Percentiles rank a stretch among this genome's conserved stretches.
These are phyloP conservation scores for Platismatia glauca DNA, from an alignment of 495 filamentous ascomycete species.

Conservation along the genomic window DNA sequence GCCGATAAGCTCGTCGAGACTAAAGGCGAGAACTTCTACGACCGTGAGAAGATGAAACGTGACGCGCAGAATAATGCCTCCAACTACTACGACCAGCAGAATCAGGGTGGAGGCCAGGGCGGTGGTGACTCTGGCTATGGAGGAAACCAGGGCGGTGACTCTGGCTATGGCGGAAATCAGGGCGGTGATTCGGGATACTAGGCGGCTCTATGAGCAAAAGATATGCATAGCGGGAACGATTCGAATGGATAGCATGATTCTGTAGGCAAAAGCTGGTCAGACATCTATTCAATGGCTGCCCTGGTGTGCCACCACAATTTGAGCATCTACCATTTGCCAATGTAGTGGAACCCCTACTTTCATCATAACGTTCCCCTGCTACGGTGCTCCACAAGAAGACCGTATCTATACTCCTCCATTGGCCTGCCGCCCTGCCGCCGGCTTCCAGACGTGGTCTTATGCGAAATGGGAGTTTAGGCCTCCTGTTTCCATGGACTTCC, in stretches of 20 bases:
- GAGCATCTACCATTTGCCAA: not conserved
- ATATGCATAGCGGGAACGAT: not conserved
- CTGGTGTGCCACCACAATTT: not conserved
- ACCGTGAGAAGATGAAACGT: conserved; percentile 58
- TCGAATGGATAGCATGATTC: not conserved
- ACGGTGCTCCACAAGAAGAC: not conserved
- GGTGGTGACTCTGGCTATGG: conserved; percentile 1
- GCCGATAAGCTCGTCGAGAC: conserved; percentile 65
- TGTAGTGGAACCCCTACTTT: not conserved
- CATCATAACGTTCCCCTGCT: not conserved
- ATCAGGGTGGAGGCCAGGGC: not conserved
- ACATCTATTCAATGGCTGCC: not conserved
- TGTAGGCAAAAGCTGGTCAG: not conserved
- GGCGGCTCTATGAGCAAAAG: not conserved
- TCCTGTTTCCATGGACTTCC: not conserved
- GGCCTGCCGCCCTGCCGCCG: not conserved
- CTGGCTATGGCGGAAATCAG: not conserved
- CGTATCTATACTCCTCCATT: not conserved
- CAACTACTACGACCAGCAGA: conserved; percentile 7
- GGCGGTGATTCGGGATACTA: not conserved
- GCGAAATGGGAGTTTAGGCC: not conserved
- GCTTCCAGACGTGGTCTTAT: not conserved
- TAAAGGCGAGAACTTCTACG: conserved; percentile 60
- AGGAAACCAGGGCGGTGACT: not conserved
- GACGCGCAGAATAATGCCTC: conserved; percentile 40